Evolutionary conservation across 495 filamentous ascomycete species (phyloP), one percentile per base, ranked within the genome.

Genomic region (Aspergillus indologenus): DNA sequence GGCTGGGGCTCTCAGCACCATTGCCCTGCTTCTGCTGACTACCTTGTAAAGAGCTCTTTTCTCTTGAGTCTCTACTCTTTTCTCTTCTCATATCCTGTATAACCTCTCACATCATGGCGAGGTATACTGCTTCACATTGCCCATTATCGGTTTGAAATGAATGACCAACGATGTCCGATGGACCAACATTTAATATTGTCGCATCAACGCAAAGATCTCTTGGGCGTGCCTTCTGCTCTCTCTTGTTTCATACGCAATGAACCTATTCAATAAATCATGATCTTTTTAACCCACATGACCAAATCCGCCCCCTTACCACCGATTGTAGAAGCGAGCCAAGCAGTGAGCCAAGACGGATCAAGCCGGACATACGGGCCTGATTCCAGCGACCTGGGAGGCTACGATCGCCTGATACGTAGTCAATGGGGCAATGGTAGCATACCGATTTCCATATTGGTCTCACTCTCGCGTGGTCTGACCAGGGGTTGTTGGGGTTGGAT

Each of bases 11-110:
- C 44, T 62, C 12, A 19, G 59, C 15, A 61, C 49, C 1, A 0
- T 64, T 47, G 60, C 54, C 1, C 45, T 66, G 17, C 47, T 53
- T 3, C 15, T 58, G 14, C 50, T 66, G 52, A 18, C 58, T 21
- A 19, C 60, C 24, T 53, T 65, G 53, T 68, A 54, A 63, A 55
- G 26, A 5, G 22, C 19, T 12, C 18, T 14, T 47, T 15, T 20
- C 19, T 21, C n/a, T 23, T 18, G 0, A 34, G n/a, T 50, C 50
- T 55, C 17, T 51, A 20, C n/a, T 53, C 42, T 29, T 23, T 20
- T 52, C 7, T 51, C 8, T 46, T 20, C 50, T 44, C 21, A 45
- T 45, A 8, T 45, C 20, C 42, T 17, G 34, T 43, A 45, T 55
- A 19, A 45, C 21, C 19, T 40, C 11, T 11, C 12, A 11, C 34